phyloP scores from a whole-genome alignment of 2,329 filamentous ascomycete genomes.

The Beauveria australis region DNA sequence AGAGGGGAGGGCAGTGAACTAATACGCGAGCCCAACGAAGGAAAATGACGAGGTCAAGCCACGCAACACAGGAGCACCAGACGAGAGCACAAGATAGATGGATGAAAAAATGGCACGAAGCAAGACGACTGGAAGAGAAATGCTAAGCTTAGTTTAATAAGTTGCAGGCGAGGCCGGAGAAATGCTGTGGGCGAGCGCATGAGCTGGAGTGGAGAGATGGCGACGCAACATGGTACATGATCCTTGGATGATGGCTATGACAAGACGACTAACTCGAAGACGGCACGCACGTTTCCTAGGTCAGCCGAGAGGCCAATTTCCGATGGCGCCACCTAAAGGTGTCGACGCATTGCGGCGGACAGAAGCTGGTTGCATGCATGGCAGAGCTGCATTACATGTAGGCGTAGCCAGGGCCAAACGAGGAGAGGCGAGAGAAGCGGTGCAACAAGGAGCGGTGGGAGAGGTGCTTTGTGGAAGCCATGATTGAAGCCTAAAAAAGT shows the following conservation, averaged over 20 bases:
- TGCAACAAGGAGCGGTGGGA: neutral
- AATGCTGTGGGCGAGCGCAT: neutral
- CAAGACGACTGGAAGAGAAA: neutral
- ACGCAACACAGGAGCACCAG: neutral
- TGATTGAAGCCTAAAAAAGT: no score
- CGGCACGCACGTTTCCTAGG: neutral
- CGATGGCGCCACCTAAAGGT: slow-evolving; percentile 3
- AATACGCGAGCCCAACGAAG: neutral
- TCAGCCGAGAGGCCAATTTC: slow-evolving; percentile 6
- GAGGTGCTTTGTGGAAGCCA: no score
- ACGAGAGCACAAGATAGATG: neutral
- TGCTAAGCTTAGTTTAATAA: neutral
- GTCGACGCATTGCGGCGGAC: slow-evolving; percentile 5
- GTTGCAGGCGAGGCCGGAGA: neutral
- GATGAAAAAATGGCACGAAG: neutral
- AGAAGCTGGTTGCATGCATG: neutral
- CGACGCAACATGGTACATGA: neutral
- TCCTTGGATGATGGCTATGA: neutral
- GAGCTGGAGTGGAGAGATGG: neutral
- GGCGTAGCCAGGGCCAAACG: neutral
- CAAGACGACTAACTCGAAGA: neutral
- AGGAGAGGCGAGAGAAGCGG: neutral
- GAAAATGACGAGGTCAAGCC: neutral
- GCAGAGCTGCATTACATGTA: neutral
- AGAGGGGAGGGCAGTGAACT: neutral